Percentiles rank a stretch among this genome's conserved stretches.
Conservation (phyloP, 805 yeast genomes). For the Kregervanrija pseudodelftensis region DNA sequence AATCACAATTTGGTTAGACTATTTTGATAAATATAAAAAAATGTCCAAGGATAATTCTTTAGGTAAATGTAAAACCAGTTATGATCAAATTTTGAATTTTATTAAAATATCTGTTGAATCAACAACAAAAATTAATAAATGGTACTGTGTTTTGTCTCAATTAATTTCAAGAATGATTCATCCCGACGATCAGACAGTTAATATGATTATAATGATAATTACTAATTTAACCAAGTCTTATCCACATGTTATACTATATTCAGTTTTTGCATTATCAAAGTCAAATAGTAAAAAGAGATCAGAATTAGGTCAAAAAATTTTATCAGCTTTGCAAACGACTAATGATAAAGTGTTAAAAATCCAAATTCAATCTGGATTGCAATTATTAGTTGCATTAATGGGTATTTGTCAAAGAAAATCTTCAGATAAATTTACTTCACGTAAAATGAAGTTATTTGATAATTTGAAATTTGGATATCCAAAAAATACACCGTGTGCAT, state of each 20-base stretch:
- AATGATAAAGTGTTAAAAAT: constrained; percentile 4
- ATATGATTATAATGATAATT: constrained; percentile 51
- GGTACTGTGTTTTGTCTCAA: constrained; percentile 86
- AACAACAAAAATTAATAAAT: constrained; percentile 45
- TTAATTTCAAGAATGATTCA: constrained; percentile 73
- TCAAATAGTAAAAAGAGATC: constrained; percentile 46
- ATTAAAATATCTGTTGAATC: constrained; percentile 34
- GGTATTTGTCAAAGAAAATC: constrained; percentile 35
- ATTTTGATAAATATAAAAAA: constrained; percentile 33
- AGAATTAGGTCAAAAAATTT: constrained; percentile 38
- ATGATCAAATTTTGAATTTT: constrained; percentile 42
- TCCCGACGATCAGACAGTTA: constrained; percentile 46
- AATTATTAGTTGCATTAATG: constrained; percentile 36
- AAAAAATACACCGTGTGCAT: constrained; percentile 21
- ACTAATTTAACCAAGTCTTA: constrained; percentile 51
- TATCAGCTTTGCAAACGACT: constrained; percentile 26
- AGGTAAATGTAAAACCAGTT: constrained; percentile 1
- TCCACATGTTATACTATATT: constrained; percentile 85
- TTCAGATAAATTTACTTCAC: constrained; percentile 26
- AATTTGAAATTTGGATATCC: constrained; percentile 34
- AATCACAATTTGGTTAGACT: constrained; percentile 88
- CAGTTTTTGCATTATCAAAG: constrained; percentile 60
- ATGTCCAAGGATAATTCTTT: too few relatives aligned
- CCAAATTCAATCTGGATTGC: constrained; percentile 22
- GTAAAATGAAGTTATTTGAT: constrained; percentile 30